Evolutionary conservation across 192 early-diverging fungal species (phyloP), one percentile per base, ranked within the genome.

Genomic region (Spinellus fusiger): DNA sequence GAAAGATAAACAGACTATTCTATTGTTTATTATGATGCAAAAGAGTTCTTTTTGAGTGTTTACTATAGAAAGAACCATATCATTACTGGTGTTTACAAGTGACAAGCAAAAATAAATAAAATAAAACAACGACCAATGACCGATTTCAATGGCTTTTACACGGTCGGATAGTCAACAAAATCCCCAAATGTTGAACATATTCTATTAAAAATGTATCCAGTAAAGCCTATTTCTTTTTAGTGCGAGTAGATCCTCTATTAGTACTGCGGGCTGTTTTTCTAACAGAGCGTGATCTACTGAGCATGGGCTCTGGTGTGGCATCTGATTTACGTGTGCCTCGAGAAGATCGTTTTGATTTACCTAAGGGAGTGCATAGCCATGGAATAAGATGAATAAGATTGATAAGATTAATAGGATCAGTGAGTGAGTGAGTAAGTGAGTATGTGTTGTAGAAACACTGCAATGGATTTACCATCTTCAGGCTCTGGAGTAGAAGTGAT

Each of bases 401-500:
- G 18, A 10, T 44, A 44, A 44, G n/a, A n/a, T n/a, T n/a, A n/a
- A n/a, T n/a, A n/a, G n/a, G n/a, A n/a, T n/a, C n/a, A n/a, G n/a
- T n/a, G n/a, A n/a, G n/a, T n/a, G n/a, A n/a, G n/a, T n/a, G n/a
- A 44, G 15, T n/a, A 44, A 44, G 18, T 37, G 35, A 44, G 1
- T 3, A 12, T 12, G 15, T 10, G 1, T 44, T 2, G 18, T n/a
- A 44, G 15, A 44, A 44, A 37, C 13, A 37, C 13, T 5, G 5
- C 13, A 9, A 9, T 9, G 4, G 18, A 2, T 35, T 59, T 72
- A 80, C 79, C 58, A 46, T 80, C 79, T 46, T 80, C 79, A 34
- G 76, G 75, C 8, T 80, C 79, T 9, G 79, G 75, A 25, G 78
- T 77, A 0, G 79, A 77, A 1, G 79, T 70, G 50, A 65, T 70